A percentile compares a stretch with the other conserved stretches of the same genome.
Evolutionary conservation across 1,284 basidiomycete species (phyloP).

Genomic region (Entoloma clypeatum): DNA sequence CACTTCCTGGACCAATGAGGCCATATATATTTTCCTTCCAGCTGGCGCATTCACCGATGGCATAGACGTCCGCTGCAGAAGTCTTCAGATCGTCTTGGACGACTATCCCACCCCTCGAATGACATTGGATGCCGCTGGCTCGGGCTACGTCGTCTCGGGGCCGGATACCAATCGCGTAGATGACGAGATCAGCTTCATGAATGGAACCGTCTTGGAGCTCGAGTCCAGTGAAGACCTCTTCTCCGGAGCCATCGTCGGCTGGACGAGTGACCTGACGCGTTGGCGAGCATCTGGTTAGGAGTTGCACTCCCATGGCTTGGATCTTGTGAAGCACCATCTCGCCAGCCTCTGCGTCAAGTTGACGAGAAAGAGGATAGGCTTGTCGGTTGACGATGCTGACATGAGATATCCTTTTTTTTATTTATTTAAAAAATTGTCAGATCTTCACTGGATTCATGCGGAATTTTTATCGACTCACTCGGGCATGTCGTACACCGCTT

Average conservation of each 20-base stretch:
- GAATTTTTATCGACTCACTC: no score
- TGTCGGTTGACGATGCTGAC: conserved; percentile 54
- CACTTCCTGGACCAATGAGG: conserved; percentile 65
- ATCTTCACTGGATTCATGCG: no score
- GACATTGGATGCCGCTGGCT: conserved; percentile 46
- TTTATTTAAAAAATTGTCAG: no score
- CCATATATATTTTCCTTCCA: conserved; percentile 70
- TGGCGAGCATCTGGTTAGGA: conserved; percentile 52
- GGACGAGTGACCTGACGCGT: conserved; percentile 36
- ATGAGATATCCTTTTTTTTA: conserved; percentile 9
- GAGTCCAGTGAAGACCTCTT: conserved; percentile 45
- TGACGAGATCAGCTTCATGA: conserved; percentile 48
- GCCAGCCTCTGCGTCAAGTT: conserved; percentile 68
- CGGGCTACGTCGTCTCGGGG: conserved; percentile 68
- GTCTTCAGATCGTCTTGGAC: conserved; percentile 60
- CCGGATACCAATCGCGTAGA: conserved; percentile 67
- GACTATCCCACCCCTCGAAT: conserved; percentile 52
- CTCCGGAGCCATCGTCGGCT: conserved; percentile 28
- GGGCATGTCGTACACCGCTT: conserved; percentile 62
- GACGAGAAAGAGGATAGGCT: conserved; percentile 62
- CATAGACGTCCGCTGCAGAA: conserved; percentile 57
- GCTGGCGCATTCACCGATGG: conserved; percentile 74
- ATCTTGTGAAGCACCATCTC: conserved; percentile 68
- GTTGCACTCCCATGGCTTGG: conserved; percentile 61
- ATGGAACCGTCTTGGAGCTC: conserved; percentile 42